phyloP scores from a whole-genome alignment of 2,329 filamentous ascomycete genomes.

The Pseudofabraea citricarpa region DNA sequence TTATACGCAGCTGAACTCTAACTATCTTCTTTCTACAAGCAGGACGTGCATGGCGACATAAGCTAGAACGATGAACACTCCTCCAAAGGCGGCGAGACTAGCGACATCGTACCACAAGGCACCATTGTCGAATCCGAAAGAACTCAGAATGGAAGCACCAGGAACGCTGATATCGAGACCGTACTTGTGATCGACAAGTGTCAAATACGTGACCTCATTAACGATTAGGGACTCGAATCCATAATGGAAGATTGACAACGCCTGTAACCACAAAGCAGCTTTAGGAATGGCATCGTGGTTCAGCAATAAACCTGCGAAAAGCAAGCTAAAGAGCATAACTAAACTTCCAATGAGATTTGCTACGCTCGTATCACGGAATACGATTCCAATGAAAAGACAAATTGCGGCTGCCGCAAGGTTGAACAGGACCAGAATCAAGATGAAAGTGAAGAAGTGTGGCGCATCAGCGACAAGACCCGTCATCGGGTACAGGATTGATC shows the following conservation, averaged over 20 bases:
- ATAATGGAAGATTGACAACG: conserved; percentile 95
- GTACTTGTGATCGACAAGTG: conserved; percentile 89
- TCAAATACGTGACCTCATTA: conserved; percentile 89
- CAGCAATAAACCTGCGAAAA: conserved; percentile 89
- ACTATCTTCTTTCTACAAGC: conserved; percentile 81
- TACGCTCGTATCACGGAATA: conserved; percentile 86
- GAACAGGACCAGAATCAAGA: conserved; percentile 89
- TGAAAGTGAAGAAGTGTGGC: conserved; percentile 83
- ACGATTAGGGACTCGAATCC: conserved; percentile 95
- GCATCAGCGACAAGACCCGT: conserved; percentile 82
- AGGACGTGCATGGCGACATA: conserved; percentile 92
- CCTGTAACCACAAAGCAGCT: conserved; percentile 84
- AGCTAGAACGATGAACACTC: conserved; percentile 78
- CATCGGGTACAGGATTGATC: conserved; percentile 96
- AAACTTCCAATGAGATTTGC: conserved; percentile 91
- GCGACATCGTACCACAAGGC: conserved; percentile 82
- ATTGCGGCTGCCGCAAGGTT: conserved; percentile 92
- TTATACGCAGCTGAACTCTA: too few relatives aligned
- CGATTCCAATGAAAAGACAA: conserved; percentile 92
- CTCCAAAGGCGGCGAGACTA: conserved; percentile 77
- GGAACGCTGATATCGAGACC: conserved; percentile 95
- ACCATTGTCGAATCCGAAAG: conserved; percentile 87
- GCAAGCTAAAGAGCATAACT: conserved; percentile 94
- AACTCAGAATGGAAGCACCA: conserved; percentile 87
- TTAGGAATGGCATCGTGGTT: conserved; percentile 91